Base-by-base conservation (phyloP, 2,329 filamentous ascomycete species). In the Aspergillus aculeatinus region DNA sequence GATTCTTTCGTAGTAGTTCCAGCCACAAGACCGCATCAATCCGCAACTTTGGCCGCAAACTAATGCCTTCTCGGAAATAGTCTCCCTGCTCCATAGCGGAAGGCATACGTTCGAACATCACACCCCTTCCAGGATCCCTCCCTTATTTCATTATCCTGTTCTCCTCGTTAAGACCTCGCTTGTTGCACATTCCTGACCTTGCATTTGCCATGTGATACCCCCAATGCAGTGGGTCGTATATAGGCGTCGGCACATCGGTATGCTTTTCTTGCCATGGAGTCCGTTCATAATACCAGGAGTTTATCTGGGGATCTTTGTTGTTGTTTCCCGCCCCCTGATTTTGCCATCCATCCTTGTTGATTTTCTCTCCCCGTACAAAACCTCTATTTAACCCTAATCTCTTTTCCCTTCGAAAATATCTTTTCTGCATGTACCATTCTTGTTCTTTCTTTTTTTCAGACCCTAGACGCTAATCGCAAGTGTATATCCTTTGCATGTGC, bases 41-140 rank as follows among this genome's bases (percentile, higher is more conserved):
- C 29, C 72, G 74, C 60, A 75, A 62, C 55, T 51, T 78, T 33
- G 73, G 75, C 31, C 75, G 75, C 39, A 77, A 73, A 60, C 55
- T 77, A 44, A 71, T 76, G 48, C 70, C 66, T 25, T 67, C 65
- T 50, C 62, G 68, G 50, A 67, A 68, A 56, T 66, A 51, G 64
- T 31, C 31, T 14, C 19, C 33, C 14, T 25, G 44, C 6, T 29
- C 35, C n/a, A 25, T 25, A 12, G 33, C 35, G 39, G 6, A 44
- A 44, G 39, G 6, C 39, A 44, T 6, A 7, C 16, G 3, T 35
- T 19, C 39, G 6, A 16, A 44, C 16, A 9, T 51, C 56, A 7
- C 27, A n/a, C 29, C 16, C 23, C 42, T 27, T 39, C 47, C 31
- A 42, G 12, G 25, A 35, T 48, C 19, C 51, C 56, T 48, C 19